Base-by-base conservation (phyloP, 2,329 filamentous ascomycete genomes). In the Diaporthe batatas region DNA sequence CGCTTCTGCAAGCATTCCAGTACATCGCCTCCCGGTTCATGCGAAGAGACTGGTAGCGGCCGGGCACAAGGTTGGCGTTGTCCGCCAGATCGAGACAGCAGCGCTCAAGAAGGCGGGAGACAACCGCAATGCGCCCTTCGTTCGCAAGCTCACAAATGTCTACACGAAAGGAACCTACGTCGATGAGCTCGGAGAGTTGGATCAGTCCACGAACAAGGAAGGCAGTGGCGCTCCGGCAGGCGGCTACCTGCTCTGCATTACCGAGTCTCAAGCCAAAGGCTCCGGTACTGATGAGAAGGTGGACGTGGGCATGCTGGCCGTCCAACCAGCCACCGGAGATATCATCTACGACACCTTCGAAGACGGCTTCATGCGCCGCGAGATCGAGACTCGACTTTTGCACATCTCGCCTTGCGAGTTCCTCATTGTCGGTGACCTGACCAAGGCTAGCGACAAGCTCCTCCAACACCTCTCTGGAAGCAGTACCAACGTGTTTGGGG, bases 161-260 rank as follows among this genome's bases (percentile, higher is more conserved):
- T 99, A 99, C 83, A 99, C 96, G 11, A 99, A 98, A 82, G 96
- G 95, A 55, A 99, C 96, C 2, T 99, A 98, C 78, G 92, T 99
- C 72, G 96, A 98, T 79, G 96, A 99, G 80, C 89, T 94, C 12
- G 96, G 96, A 75, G 94, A 94, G 34, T 83, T 98, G 6, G 92
- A 93, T 68, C 84, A 85, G 70, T 80, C 79, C 77, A 1, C 2
- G 23, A 55, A 25, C n/a, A 84, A 71, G 78, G 85, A 78, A 7
- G 72, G 71, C 12, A 74, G 76, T 0, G 86, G 88, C 51, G 86
- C 89, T 1, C 87, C 91, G 0, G 85, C 89, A 0, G 90, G 88
- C n/a, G 96, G 96, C n/a, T 98, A 98, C 79, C 85, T 99, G 23
- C 89, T 99, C 2, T 98, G 96, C 79, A 91, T 99, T 75, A 98